phyloP scores from a whole-genome alignment of 2,329 filamentous ascomycete species.

The Colletotrichum melonis region DNA sequence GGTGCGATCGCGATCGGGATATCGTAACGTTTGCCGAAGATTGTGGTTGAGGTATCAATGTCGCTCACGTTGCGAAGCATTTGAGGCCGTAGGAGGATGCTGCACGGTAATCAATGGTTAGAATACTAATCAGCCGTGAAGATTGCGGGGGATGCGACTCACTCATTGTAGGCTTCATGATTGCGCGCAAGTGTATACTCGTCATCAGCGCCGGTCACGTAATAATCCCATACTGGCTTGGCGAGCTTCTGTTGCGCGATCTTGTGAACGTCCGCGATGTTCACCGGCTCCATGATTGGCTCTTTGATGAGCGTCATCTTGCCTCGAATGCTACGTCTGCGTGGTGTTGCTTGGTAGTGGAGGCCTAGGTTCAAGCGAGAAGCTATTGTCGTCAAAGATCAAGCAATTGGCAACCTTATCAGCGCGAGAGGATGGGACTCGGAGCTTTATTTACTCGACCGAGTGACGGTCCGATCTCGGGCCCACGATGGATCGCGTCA shows the following conservation, averaged over 20 bases:
- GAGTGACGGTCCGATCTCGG: constrained; percentile 9
- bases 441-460: background rate
- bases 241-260: constrained; percentile 30
- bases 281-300: constrained; percentile 21
- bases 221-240: constrained; percentile 39
- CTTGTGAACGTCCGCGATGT: constrained; percentile 28
- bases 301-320: constrained; percentile 7
- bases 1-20: constrained; percentile 46
- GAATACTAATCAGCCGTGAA: background rate
- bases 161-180: constrained; percentile 35
- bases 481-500: background rate
- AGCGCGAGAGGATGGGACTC: background rate
- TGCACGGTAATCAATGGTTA: background rate
- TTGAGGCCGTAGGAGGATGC: constrained; percentile 28
- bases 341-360: background rate
- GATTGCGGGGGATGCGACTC: background rate
- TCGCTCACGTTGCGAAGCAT: constrained; percentile 37
- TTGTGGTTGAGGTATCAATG: constrained; percentile 36
- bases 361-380: background rate
- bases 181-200: constrained; percentile 38
- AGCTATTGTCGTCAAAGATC: background rate
- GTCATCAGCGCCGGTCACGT: constrained; percentile 39
- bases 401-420: background rate
- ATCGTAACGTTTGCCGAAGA: constrained; percentile 33
- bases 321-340: background rate